Conservation (phyloP, 352 stramenopile species). For the Phytophthora ohioensis region DNA sequence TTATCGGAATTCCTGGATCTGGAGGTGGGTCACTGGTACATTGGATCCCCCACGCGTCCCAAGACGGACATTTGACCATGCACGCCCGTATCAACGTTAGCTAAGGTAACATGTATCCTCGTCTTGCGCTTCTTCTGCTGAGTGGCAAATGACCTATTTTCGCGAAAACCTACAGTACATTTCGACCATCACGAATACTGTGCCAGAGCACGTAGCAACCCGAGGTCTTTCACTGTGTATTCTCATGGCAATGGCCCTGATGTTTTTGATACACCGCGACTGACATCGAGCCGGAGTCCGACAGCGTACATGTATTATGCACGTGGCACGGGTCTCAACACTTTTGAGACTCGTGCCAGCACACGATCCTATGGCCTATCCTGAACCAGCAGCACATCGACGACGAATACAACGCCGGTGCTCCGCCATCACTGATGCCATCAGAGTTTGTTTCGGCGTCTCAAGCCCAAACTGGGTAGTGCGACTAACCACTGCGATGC, state of each 20-base stretch:
- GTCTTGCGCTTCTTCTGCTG: too few species aligned
- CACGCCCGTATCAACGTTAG: slow-evolving; percentile 19
- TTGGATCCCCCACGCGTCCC: slow-evolving; percentile 17
- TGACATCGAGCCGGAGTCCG: neutral
- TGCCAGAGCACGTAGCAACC: too few species aligned
- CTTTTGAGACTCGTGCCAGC: neutral
- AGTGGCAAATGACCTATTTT: neutral
- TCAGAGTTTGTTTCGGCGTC: neutral
- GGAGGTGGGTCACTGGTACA: slow-evolving; percentile 21
- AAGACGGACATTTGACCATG: slow-evolving; percentile 18
- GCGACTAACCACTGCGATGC: slow-evolving; percentile 14
- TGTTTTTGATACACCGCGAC: neutral
- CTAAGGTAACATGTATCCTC: neutral
- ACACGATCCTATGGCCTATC: slow-evolving; percentile 7
- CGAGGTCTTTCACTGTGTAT: too few species aligned
- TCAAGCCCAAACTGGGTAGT: neutral
- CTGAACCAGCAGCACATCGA: neutral
- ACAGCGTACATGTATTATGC: neutral
- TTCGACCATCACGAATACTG: too few species aligned
- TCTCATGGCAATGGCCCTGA: too few species aligned
- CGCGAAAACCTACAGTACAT: neutral
- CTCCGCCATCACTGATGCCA: neutral
- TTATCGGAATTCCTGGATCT: slow-evolving; percentile 21
- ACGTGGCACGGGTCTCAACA: neutral
- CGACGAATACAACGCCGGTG: slow-evolving; percentile 11